Evolutionary conservation across 805 yeast genomes (phyloP), one percentile per base, ranked within the genome.

Genomic region (Diddensiella santjacobensis): DNA sequence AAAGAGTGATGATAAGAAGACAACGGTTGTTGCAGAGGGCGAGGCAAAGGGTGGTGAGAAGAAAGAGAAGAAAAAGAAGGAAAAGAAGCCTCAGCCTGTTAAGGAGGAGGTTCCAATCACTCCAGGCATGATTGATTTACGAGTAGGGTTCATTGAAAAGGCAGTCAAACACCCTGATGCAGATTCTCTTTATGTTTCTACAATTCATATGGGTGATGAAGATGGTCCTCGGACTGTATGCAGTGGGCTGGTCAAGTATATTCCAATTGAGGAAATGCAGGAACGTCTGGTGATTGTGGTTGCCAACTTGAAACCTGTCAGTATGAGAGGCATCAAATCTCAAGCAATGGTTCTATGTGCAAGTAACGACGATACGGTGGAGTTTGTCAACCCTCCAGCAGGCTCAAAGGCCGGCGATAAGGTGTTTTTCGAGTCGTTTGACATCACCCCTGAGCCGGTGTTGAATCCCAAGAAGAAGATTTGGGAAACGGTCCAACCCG

Each of bases 181-280:
- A 30, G 99, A 93, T 70, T 78, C 96, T 1, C 75, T 93, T 61
- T 93, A 93, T 67, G 96, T 93, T 49, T 93, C 98, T 23, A 93
- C 99, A 45, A 93, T 93, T 61, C 87, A 95, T 55, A 82, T 87
- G 75, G 99, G 99, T 58, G 99, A 93, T 61, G 90, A 76, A 54
- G 96, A 87, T 66, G 95, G 95, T 51, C 99, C 99, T 64, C 82
- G 99, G 75, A 93, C 98, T 24, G 96, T 93, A 49, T 93, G 99
- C 74, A 87, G 96, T 10, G 99, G 99, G 59, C 77, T 93, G 62
- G 97, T 89, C 54, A 87, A 87, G 59, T 81, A 86, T 71, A 77
- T 87, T 65, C 83, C 96, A 36, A 68, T 95, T 56, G 98, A 93
- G 72, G 95, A 85, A 38, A 84, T 93, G 96, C 99, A 93, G 78